Evolutionary conservation across 441 rosid species (phyloP).

Genomic region (Gossypium lobatum): DNA sequence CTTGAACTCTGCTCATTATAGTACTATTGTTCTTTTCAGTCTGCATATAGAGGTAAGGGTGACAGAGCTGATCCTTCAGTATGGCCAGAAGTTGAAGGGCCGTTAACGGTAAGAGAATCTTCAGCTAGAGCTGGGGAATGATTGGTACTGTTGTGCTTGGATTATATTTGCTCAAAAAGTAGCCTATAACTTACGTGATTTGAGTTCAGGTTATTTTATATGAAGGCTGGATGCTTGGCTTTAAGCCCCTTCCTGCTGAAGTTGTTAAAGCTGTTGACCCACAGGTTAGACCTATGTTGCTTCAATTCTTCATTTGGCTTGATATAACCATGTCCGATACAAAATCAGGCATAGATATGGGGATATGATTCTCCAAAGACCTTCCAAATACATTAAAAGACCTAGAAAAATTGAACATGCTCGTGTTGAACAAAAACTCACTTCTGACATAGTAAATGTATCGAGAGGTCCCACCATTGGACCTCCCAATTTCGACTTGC

Average conservation of each 20-base stretch:
- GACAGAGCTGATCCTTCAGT: conserved; percentile 76
- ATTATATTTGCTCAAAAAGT: neutral
- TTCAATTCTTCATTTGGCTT: neutral
- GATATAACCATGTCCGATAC: neutral
- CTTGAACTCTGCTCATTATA: conserved; percentile 6
- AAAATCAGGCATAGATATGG: neutral
- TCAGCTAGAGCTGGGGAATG: conserved; percentile 8
- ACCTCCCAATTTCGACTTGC: too few relatives aligned
- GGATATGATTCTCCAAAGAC: neutral
- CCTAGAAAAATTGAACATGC: neutral
- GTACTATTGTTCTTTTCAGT: conserved; percentile 41
- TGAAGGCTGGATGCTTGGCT: conserved; percentile 99
- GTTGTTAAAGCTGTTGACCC: conserved; percentile 71
- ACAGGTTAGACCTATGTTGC: conserved; percentile 44
- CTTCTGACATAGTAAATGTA: neutral
- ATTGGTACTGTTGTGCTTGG: neutral
- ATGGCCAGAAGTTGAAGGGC: conserved; percentile 96
- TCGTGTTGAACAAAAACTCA: neutral
- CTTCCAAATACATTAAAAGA: neutral
- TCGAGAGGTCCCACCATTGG: too few relatives aligned
- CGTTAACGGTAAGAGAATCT: conserved; percentile 49
- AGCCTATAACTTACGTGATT: neutral
- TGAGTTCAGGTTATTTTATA: conserved; percentile 61
- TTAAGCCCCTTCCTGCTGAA: conserved; percentile 62
- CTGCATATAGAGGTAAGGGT: conserved; percentile 86